These are phyloP conservation scores for Aspergillus texensis DNA, from an alignment of 2,329 filamentous ascomycete genomes.

Conservation along the genomic window DNA sequence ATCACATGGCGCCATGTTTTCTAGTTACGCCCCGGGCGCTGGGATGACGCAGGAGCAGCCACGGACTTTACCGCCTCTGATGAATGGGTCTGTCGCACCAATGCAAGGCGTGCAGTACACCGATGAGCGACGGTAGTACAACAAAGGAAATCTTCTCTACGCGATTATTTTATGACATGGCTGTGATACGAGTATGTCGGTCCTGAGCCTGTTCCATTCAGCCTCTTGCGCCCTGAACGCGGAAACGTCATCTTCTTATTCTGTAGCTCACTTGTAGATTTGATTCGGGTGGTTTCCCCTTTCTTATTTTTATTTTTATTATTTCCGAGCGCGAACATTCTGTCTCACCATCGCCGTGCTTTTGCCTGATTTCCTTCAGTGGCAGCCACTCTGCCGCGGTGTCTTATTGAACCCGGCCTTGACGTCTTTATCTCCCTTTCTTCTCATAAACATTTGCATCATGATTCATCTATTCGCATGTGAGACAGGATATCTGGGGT, in stretches of 20 bases:
- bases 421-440: constrained; percentile 5
- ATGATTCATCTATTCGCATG: constrained; percentile 15
- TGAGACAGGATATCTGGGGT: constrained; percentile 14
- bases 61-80: constrained; percentile 50
- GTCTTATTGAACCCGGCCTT: not conserved
- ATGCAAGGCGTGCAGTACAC: constrained; percentile 57
- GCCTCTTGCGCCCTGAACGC: constrained; percentile 6
- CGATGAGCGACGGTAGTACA: constrained; percentile 47
- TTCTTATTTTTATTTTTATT: constrained; percentile 15
- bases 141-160: constrained; percentile 1
- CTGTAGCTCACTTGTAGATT: constrained; percentile 22
- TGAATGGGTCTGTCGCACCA: constrained; percentile 46
- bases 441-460: not conserved
- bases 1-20: constrained; percentile 32
- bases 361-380: constrained; percentile 4
- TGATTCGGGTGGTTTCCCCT: constrained; percentile 22
- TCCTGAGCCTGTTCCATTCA: not conserved
- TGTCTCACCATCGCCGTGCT: constrained; percentile 4
- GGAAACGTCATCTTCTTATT: constrained; percentile 10
- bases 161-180: constrained; percentile 1
- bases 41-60: constrained; percentile 44
- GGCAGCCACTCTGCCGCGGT: not conserved
- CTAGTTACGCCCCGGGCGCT: constrained; percentile 32
- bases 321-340: constrained; percentile 9
- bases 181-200: constrained; percentile 5